Evolutionary conservation across 2,329 filamentous ascomycete genomes (phyloP), one percentile per base, ranked within the genome.

Genomic region (Colletotrichum ledebouriae): DNA sequence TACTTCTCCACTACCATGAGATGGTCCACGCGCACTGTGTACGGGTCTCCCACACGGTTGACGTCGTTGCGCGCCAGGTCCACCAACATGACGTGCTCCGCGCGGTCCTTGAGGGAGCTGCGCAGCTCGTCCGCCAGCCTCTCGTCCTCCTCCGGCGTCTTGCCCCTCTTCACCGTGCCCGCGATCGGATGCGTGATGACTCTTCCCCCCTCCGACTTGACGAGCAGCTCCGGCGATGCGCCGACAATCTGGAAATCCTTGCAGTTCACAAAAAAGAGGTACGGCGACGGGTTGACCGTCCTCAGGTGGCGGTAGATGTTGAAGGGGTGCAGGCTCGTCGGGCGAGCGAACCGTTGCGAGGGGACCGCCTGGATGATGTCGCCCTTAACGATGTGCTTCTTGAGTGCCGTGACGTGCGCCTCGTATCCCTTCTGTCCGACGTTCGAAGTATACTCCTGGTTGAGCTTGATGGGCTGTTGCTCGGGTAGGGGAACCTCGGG

Each of bases 361-460:
- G 96, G 96, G 15, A 99, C 96, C 1, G 94, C 94, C 79, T 99
- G 96, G 81, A 99, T 98, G 77, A 99, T 98, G 83, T 98, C 94
- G 73, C 96, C 96, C 71, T 88, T 87, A 74, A 89, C 87, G 74
- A 99, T 98, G 84, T 98, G 95, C 80, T 94, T 86, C 84, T 98
- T 98, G 69, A 99, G 85, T 53, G 82, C 85, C 25, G 87, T 90
- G 63, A 99, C 96, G 78, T 98, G 95, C n/a, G 81, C 83, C 82
- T 98, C 94, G 81, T 99, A 99, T 42, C 96, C 96, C 50, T 86
- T 84, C 70, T 87, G 92, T 20, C 96, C 96, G 73, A 98, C 93
- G 80, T 99, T 99, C 72, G 95, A 98, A 17, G 87, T 92, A 79
- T 96, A 97, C 75, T 95, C 86, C 74, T 94, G 89, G 67, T 91